These are phyloP conservation scores for Kwoniella europaea DNA, from an alignment of 768 basidiomycete genomes.

Conservation along the genomic window DNA sequence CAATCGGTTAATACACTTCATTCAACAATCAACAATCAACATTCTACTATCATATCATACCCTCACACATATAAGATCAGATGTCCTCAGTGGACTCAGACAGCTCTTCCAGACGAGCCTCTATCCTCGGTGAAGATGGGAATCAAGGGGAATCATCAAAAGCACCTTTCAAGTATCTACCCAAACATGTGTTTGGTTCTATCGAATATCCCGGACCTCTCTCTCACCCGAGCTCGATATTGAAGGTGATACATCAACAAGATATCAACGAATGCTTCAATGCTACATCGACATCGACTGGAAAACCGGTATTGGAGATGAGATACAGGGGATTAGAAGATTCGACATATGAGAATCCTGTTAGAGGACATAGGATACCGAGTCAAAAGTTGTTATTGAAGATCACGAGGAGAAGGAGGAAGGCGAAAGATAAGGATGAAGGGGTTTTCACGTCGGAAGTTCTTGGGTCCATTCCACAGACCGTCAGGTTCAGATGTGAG, in stretches of 20 bases:
- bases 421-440: constrained; percentile 30
- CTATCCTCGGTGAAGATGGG: background rate
- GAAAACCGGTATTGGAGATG: constrained; percentile 70
- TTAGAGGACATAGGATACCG: constrained; percentile 76
- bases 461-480: constrained; percentile 76
- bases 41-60: background rate
- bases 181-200: constrained; percentile 68
- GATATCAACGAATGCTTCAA: constrained; percentile 76
- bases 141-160: constrained; percentile 14
- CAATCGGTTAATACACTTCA: background rate
- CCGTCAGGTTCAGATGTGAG: constrained; percentile 87
- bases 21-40: background rate
- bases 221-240: constrained; percentile 66
- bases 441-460: constrained; percentile 55
- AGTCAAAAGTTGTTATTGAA: constrained; percentile 84
- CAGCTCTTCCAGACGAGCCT: background rate
- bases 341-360: constrained; percentile 77
- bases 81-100: constrained; percentile 1
- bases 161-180: constrained; percentile 43
- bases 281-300: constrained; percentile 17
- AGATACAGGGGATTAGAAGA: constrained; percentile 70
- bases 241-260: constrained; percentile 68
- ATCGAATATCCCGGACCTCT: constrained; percentile 93
- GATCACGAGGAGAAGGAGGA: constrained; percentile 72
- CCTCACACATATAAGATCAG: background rate